A percentile compares a stretch with the other conserved stretches of the same genome.
Conservation (phyloP, 2,329 filamentous ascomycete genomes). For the Epichloe baconii region DNA sequence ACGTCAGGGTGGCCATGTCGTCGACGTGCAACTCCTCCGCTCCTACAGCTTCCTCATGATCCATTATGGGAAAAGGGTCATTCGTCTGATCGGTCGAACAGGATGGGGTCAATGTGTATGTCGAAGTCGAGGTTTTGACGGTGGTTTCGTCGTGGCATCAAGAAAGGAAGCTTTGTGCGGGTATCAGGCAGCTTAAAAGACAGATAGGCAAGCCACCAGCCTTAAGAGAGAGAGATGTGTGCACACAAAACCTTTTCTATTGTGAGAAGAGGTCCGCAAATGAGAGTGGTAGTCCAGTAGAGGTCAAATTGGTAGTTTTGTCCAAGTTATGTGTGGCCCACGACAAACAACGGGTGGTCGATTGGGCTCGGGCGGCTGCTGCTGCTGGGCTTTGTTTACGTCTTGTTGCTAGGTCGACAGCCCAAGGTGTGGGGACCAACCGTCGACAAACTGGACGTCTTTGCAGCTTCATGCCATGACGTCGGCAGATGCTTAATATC, state of each 20-base stretch:
- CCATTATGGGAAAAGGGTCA: slow-evolving; percentile 5
- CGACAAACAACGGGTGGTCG: slow-evolving; percentile 13
- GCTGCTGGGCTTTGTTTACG: slow-evolving; percentile 20
- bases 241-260: neutral
- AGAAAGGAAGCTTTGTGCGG: neutral
- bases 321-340: slow-evolving; percentile 13
- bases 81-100: slow-evolving; percentile 22
- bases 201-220: neutral
- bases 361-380: slow-evolving; percentile 11
- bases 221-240: neutral
- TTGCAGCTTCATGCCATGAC: neutral
- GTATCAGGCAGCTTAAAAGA: neutral
- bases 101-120: slow-evolving; percentile 34
- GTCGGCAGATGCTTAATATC: neutral
- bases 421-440: neutral
- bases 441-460: neutral
- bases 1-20: neutral
- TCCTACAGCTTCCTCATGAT: slow-evolving; percentile 2
- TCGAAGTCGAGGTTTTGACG: slow-evolving; percentile 29
- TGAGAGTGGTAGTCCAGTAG: neutral
- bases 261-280: neutral
- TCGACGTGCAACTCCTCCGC: neutral
- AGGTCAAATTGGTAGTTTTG: neutral
- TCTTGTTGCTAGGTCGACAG: slow-evolving; percentile 21
- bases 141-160: slow-evolving; percentile 15